These are phyloP conservation scores for Biscogniauxia sp. DNA, from an alignment of 2,329 filamentous ascomycete genomes.

Conservation along the genomic window DNA sequence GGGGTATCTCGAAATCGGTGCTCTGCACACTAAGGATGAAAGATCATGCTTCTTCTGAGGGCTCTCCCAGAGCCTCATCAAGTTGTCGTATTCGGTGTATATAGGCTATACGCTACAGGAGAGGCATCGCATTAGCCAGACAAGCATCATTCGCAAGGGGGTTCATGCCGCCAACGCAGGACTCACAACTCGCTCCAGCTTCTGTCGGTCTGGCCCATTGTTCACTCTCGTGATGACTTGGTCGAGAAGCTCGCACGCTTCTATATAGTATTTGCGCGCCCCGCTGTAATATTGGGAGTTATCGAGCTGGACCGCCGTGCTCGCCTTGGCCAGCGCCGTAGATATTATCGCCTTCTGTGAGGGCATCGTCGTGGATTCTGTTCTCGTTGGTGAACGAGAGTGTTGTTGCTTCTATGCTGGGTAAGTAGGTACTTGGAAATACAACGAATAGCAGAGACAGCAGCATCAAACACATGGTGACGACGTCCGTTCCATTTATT, in stretches of 20 bases:
- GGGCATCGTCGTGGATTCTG: slow-evolving; percentile 15
- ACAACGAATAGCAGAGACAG: not conserved
- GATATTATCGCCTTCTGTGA: slow-evolving; percentile 28
- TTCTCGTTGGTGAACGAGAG: not conserved
- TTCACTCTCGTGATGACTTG: slow-evolving; percentile 21
- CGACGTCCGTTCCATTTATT: not conserved
- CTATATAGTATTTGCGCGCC: slow-evolving; percentile 27
- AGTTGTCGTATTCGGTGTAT: slow-evolving; percentile 23
- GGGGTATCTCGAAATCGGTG: slow-evolving; percentile 5
- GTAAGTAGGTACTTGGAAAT: too few relatives aligned
- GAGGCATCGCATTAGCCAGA: slow-evolving; percentile 11
- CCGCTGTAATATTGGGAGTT: slow-evolving; percentile 26
- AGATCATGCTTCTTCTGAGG: not conserved
- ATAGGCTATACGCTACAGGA: slow-evolving; percentile 22
- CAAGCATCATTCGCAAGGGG: not conserved
- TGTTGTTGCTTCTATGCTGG: too few relatives aligned
- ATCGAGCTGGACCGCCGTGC: slow-evolving; percentile 30
- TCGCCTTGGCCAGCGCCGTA: slow-evolving; percentile 26
- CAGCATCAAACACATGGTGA: not conserved
- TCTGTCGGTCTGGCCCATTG: slow-evolving; percentile 19
- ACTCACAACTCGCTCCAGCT: slow-evolving; percentile 25
- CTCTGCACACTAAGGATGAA: slow-evolving; percentile 5
- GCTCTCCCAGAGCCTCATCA: slow-evolving; percentile 6
- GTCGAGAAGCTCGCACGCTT: slow-evolving; percentile 23
- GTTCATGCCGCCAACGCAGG: not conserved